Conservation (phyloP, 495 filamentous ascomycete species). For the Penicillium daleae region DNA sequence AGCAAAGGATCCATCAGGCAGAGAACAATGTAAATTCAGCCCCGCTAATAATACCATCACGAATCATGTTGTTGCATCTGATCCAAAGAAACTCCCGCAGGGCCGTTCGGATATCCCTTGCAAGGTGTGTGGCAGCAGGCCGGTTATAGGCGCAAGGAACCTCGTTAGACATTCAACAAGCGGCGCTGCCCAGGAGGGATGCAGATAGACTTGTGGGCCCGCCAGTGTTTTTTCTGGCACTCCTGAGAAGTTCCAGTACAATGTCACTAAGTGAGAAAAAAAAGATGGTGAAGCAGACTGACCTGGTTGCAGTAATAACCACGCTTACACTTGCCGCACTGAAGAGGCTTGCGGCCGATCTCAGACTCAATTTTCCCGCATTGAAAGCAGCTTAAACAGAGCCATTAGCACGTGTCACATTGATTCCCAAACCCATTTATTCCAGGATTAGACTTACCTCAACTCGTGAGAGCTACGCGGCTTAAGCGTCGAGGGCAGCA, state of each 20-base stretch:
- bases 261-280: neutral
- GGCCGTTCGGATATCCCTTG: too few relatives aligned
- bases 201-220: neutral
- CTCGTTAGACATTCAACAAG: neutral
- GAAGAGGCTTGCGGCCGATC: neutral
- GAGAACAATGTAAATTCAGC: neutral
- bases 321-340: neutral
- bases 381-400: neutral
- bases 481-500: neutral
- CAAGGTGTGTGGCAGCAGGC: neutral
- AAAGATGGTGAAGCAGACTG: neutral
- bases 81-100: too few relatives aligned
- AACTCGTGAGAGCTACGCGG: neutral
- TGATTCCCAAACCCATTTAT: too few relatives aligned
- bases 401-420: neutral
- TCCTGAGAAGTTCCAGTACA: neutral
- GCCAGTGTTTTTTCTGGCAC: neutral
- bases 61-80: too few relatives aligned
- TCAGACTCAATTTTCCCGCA: neutral
- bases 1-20: neutral
- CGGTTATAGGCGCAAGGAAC: neutral
- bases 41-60: too few relatives aligned
- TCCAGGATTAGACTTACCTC: neutral
- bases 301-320: neutral
- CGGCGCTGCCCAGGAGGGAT: neutral